Percentiles rank a stretch among this genome's conserved stretches.
These are phyloP conservation scores for Ophiostoma sp. DNA, from an alignment of 2,329 filamentous ascomycete species.

Conservation along the genomic window DNA sequence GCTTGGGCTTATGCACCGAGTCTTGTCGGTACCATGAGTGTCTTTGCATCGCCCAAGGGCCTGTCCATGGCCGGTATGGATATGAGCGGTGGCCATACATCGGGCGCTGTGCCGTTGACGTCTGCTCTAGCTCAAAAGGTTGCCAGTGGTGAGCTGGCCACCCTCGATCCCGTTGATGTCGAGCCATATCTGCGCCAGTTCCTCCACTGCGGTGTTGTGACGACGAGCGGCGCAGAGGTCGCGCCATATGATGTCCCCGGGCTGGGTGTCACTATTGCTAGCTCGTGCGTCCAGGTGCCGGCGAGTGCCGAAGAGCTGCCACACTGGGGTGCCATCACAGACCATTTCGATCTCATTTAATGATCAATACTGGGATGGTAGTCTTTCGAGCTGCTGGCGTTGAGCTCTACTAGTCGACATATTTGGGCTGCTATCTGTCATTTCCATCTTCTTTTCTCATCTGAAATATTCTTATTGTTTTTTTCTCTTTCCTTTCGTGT, in stretches of 20 bases:
- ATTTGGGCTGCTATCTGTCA: neutral
- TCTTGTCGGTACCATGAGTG: constrained; percentile 57
- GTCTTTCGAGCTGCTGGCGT: neutral
- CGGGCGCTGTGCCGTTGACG: constrained; percentile 50
- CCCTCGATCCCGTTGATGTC: constrained; percentile 37
- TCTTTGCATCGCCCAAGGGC: constrained; percentile 42
- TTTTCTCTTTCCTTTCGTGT: neutral
- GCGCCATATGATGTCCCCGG: constrained; percentile 33
- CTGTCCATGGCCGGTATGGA: constrained; percentile 24
- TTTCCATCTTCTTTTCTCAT: neutral
- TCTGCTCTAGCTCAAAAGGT: constrained; percentile 44
- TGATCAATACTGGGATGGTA: neutral
- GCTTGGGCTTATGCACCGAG: constrained; percentile 51
- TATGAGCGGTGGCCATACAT: constrained; percentile 37
- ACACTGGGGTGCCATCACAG: constrained; percentile 33
- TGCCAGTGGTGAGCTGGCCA: constrained; percentile 34
- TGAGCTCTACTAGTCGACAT: neutral
- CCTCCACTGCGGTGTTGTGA: constrained; percentile 36
- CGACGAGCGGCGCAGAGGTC: constrained; percentile 31
- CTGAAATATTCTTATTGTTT: neutral
- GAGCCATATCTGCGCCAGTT: constrained; percentile 40
- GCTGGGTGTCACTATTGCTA: constrained; percentile 37
- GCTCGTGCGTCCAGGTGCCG: constrained; percentile 37
- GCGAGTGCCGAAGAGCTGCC: constrained; percentile 35
- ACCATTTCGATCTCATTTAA: constrained; percentile 28